Base-by-base conservation (phyloP, 1,284 basidiomycete genomes). In the Grifola frondosa region DNA sequence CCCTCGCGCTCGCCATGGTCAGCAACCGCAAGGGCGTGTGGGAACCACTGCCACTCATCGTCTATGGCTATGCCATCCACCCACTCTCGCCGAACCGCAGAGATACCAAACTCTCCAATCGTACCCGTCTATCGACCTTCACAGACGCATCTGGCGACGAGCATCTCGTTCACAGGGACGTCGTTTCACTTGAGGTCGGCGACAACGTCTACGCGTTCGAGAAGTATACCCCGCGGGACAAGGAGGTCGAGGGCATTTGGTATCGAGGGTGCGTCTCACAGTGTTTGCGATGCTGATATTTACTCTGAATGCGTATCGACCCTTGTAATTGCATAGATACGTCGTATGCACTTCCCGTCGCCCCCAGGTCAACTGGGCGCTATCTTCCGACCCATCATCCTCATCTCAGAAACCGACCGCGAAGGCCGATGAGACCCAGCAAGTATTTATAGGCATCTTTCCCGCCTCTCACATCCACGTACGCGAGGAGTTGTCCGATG, bases 191-290 rank as follows among this genome's bases (percentile, higher is more conserved):
- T 38, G 88, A 91, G 52, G 85, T 97, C 17, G 96, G 96, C 38
- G 95, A 97, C 63, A 95, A 97, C 63, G 85, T 98, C 28, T 97
- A 97, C 69, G 92, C 93, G 19, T 96, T 97, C 59, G 93, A 97
- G 68, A 85, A 85, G 62, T 94, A 91, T 63, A 82, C 76, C 0
- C 85, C 84, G 20, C 73, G 70, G 46, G 78, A 74, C 49, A 87
- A 84, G 59, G 84, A 87, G 54, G 79, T 80, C 12, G 87, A 91
- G 42, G 83, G 83, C 19, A 66, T 84, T 8, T 95, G 91, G 91
- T 94, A 91, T 64, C 74, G 91, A 74, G 91, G 92, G 91, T 91
- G 61, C 66, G 86, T 78, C 42, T 17, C 28, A 30, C 23, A 16
- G 17, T n/a, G 11, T 30, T 30, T 25, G 29, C 21, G 19, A 17